Percentiles rank a stretch among this genome's conserved stretches.
Evolutionary conservation across 257 asterid genomes (phyloP).

Genomic region (Hygrophila difformis): DNA sequence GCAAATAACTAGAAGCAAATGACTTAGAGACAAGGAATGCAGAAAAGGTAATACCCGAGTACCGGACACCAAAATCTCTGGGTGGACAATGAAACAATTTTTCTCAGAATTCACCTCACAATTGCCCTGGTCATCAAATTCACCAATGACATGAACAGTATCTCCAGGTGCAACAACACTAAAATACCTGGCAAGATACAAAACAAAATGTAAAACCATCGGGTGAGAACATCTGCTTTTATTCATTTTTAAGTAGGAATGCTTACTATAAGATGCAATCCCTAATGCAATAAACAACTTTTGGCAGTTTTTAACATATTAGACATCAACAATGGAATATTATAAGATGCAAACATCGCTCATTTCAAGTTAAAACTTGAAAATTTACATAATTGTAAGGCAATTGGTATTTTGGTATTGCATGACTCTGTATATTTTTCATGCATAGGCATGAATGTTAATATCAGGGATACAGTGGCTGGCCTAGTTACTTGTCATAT

Average conservation of each 20-base stretch:
- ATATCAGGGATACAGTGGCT: neutral
- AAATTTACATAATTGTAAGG: too few species aligned
- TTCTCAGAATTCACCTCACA: conserved; percentile 68
- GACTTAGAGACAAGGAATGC: too few species aligned
- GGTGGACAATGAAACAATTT: conserved; percentile 83
- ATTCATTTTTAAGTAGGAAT: neutral
- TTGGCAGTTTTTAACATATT: neutral
- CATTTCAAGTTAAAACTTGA: too few species aligned
- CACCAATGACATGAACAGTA: conserved; percentile 77
- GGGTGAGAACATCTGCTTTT: conserved; percentile 3
- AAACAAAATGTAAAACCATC: conserved; percentile 6
- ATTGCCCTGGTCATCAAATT: conserved; percentile 63
- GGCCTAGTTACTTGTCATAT: neutral
- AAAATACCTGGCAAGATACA: conserved; percentile 45
- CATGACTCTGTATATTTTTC: conserved; percentile 5
- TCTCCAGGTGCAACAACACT: conserved; percentile 92
- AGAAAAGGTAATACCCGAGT: conserved; percentile 61
- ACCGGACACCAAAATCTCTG: conserved; percentile 88
- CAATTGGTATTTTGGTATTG: too few species aligned
- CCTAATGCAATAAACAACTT: conserved; percentile 1
- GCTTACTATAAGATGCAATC: conserved; percentile 4
- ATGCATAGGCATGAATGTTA: conserved; percentile 5
- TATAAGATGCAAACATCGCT: too few species aligned
- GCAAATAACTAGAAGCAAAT: too few species aligned
- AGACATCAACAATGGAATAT: conserved; percentile 2